Evolutionary conservation across 805 yeast species (phyloP), one percentile per base, ranked within the genome.

Genomic region (Starmerella tilneyi): DNA sequence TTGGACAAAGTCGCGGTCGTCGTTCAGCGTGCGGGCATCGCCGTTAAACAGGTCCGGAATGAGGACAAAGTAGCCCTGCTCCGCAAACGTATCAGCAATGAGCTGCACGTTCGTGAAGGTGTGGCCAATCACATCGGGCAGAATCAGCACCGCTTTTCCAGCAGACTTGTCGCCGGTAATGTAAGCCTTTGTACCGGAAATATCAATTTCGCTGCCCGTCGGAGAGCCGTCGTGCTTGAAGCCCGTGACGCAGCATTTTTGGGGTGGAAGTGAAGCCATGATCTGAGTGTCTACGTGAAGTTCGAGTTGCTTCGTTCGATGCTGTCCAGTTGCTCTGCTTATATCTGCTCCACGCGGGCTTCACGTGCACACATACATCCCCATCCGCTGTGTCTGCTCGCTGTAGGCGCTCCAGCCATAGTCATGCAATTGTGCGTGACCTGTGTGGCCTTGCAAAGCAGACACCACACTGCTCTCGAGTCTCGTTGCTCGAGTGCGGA

Each of bases 31-130:
- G 31, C 69, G 68, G 38, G 75, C 71, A 41, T 72, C 79, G 28
- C 74, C 75, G 23, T 73, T 63, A 54, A 84, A 70, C 48, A 83
- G 69, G 62, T 85, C 95, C n/a, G 94, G 94, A 27, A 80, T 64
- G 38, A 79, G 67, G 1, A 81, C 88, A 35, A 71, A 73, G 65
- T 71, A 84, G 20, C 84, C 84, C 7, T 60, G 60, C 40, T 63
- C 62, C 37, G 88, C 82, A 49, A 81, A 74, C 44, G 59, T 53
- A 45, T 64, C 71, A 32, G 71, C 66, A n/a, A 64, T 37, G 26
- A 86, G 68, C 55, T 71, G 63, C 29, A 63, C 63, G 62, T 86
- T 85, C 59, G 67, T 68, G 58, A 69, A 70, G 38, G 66, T 66
- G 59, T 72, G 64, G 29, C 96, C 95, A 49, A 60, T 75, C 38